phyloP scores from a whole-genome alignment of 129 eudicot genomes.

The Chrysanthemum lavandulifolium region DNA sequence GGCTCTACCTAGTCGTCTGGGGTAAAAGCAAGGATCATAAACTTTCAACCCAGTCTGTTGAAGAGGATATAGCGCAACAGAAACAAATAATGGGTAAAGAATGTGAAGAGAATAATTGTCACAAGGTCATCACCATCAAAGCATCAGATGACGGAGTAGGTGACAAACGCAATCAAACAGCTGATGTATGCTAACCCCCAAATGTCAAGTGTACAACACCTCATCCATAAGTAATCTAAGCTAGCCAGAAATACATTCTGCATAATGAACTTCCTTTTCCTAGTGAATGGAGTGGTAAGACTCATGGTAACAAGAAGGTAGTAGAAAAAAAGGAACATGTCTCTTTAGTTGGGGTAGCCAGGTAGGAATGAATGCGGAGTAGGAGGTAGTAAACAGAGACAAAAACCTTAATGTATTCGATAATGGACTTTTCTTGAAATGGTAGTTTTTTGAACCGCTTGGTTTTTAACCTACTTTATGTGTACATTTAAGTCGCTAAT shows the following conservation, averaged over 20 bases:
- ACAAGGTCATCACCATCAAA: conserved; percentile 41
- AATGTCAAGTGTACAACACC: conserved; percentile 11
- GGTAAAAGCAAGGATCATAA: conserved; percentile 83
- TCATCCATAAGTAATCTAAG: conserved; percentile 20
- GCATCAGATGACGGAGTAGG: conserved; percentile 32
- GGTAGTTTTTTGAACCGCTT: conserved; percentile 18
- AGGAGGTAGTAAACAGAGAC: conserved; percentile 23
- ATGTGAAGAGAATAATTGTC: conserved; percentile 25
- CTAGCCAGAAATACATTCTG: conserved; percentile 14
- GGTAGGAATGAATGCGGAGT: conserved; percentile 9
- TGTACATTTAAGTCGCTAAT: conserved; percentile 22
- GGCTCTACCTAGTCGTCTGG: conserved; percentile 90
- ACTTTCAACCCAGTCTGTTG: conserved; percentile 32
- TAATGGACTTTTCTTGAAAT: conserved; percentile 20
- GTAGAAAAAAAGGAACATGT: conserved; percentile 13
- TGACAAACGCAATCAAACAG: conserved; percentile 26
- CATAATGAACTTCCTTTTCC: not conserved
- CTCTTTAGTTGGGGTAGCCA: conserved; percentile 19
- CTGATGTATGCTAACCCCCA: conserved; percentile 20
- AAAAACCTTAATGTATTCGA: conserved; percentile 25
- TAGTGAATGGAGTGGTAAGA: conserved; percentile 1
- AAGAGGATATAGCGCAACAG: conserved; percentile 37
- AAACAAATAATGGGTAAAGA: conserved; percentile 25
- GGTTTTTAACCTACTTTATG: conserved; percentile 21
- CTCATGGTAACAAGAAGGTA: conserved; percentile 19